Percentiles rank a stretch among this genome's conserved stretches.
These are phyloP conservation scores for Barnettozyma vustinii DNA, from an alignment of 805 yeast genomes.

Conservation along the genomic window DNA sequence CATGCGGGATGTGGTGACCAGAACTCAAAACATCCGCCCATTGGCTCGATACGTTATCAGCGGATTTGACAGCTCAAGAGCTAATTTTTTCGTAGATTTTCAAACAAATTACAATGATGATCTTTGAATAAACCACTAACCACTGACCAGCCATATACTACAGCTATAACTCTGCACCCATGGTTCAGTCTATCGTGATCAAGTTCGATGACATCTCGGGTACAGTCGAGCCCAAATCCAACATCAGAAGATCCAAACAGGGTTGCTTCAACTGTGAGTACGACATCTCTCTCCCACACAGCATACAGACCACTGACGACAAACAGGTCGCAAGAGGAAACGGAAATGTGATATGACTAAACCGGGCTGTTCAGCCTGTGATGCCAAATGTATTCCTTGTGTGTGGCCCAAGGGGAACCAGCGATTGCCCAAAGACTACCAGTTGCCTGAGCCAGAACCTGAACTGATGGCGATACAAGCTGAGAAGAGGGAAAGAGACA, in stretches of 20 bases:
- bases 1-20: background rate
- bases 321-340: background rate
- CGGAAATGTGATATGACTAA: background rate
- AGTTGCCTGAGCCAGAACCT: background rate
- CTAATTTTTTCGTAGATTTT: too few relatives aligned
- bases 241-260: background rate
- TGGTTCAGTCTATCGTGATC: background rate
- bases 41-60: background rate
- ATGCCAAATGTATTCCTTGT: background rate
- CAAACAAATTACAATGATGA: background rate
- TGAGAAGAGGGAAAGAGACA: background rate
- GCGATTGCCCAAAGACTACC: background rate
- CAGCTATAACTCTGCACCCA: background rate
- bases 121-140: background rate
- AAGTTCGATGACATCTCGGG: background rate
- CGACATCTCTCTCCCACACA: background rate
- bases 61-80: background rate
- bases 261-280: background rate
- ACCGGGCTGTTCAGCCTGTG: background rate
- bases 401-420: background rate
- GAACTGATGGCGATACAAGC: background rate
- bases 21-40: background rate
- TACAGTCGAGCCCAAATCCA: background rate
- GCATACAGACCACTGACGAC: background rate
- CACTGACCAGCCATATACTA: too few relatives aligned